These are phyloP conservation scores for Neurospora africana DNA, from an alignment of 495 filamentous ascomycete genomes.

Conservation along the genomic window DNA sequence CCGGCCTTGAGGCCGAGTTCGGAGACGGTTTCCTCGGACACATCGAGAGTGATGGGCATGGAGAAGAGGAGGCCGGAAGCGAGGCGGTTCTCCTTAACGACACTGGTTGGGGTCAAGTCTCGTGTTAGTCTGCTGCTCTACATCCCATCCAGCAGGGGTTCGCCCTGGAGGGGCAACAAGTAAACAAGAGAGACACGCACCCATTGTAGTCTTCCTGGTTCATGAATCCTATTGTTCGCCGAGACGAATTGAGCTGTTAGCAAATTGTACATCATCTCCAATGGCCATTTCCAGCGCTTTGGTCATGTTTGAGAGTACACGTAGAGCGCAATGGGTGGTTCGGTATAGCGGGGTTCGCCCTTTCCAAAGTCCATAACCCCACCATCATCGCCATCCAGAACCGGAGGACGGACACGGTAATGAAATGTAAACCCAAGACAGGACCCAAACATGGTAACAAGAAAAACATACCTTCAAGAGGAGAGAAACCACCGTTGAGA, in stretches of 20 bases:
- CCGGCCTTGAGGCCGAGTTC: slow-evolving; percentile 65
- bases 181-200: slow-evolving; percentile 38
- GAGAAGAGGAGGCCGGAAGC: slow-evolving; percentile 86
- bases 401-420: neutral
- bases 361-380: slow-evolving; percentile 15
- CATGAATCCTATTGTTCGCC: slow-evolving; percentile 68
- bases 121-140: neutral
- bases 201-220: slow-evolving; percentile 91
- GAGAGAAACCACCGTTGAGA: slow-evolving; percentile 92
- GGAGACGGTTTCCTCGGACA: slow-evolving; percentile 61
- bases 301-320: neutral
- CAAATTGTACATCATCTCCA: neutral
- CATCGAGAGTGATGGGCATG: slow-evolving; percentile 93
- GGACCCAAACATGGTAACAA: neutral
- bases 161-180: neutral
- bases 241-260: slow-evolving; percentile 9
- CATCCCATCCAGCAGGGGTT: neutral
- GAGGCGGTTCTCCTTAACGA: slow-evolving; percentile 77
- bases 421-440: neutral
- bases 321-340: neutral
- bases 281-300: neutral
- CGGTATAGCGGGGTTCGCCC: slow-evolving; percentile 16
- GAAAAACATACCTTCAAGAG: slow-evolving; percentile 70
- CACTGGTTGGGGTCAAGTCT: slow-evolving; percentile 38
- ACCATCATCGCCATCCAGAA: slow-evolving; percentile 1